These are phyloP conservation scores for Phialophora verrucosa DNA, from an alignment of 2,329 filamentous ascomycete species.

Conservation along the genomic window DNA sequence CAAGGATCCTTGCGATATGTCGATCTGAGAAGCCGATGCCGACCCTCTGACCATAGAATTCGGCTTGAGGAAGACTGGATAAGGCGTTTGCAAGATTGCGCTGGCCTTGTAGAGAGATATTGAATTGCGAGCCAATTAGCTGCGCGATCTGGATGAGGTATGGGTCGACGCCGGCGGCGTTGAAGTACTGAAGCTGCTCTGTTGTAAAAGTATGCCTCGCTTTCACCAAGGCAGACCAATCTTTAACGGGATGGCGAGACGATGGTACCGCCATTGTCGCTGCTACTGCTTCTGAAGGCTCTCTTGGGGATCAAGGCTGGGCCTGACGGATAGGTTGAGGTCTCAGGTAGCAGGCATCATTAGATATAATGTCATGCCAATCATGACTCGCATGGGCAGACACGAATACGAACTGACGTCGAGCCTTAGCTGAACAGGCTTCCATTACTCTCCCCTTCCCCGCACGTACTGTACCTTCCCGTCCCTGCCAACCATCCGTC, in stretches of 20 bases:
- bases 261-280: not conserved
- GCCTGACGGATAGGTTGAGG: not conserved
- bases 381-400: not conserved
- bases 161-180: conserved; percentile 22
- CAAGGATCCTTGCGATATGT: conserved; percentile 16
- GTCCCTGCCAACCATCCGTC: not conserved
- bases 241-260: not conserved
- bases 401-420: not conserved
- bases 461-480: not conserved
- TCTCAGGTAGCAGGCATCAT: not conserved
- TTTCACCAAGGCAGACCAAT: conserved; percentile 4
- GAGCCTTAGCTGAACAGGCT: not conserved
- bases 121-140: conserved; percentile 18
- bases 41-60: conserved; percentile 19
- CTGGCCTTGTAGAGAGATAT: conserved; percentile 10
- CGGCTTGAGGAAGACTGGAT: conserved; percentile 21
- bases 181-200: conserved; percentile 16
- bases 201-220: conserved; percentile 13
- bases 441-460: not conserved
- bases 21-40: conserved; percentile 22
- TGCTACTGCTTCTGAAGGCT: not conserved
- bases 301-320: not conserved
- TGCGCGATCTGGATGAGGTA: conserved; percentile 20
- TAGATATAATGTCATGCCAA: not conserved
- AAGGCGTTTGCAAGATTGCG: conserved; percentile 24